These are phyloP conservation scores for Schwanniomyces etchellsii DNA, from an alignment of 1,139 yeast species.

Conservation along the genomic window DNA sequence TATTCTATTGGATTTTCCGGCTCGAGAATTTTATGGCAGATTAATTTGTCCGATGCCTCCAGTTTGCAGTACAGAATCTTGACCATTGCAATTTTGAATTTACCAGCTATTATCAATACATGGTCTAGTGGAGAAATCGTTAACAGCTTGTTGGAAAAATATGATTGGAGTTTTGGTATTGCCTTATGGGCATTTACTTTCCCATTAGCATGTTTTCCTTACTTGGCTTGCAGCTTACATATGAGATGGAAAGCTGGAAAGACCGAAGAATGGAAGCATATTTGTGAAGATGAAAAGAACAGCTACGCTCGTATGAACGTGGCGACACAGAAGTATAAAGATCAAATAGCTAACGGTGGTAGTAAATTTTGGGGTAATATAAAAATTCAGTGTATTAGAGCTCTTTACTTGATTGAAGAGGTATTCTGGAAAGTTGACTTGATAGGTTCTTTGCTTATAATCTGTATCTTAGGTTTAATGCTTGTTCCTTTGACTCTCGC, in stretches of 20 bases:
- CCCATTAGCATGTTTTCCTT: constrained; percentile 31
- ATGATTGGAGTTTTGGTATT: constrained; percentile 18
- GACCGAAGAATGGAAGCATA: constrained; percentile 27
- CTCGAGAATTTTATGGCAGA: constrained; percentile 41
- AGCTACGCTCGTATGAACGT: no score
- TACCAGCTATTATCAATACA: constrained; percentile 62
- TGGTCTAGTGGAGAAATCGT: constrained; percentile 59
- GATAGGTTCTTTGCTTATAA: constrained; percentile 25
- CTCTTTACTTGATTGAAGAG: constrained; percentile 14
- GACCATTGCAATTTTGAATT: constrained; percentile 50
- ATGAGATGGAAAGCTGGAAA: constrained; percentile 31
- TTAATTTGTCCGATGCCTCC: constrained; percentile 51
- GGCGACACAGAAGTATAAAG: no score
- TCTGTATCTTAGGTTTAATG: constrained; percentile 28
- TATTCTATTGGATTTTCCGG: constrained; percentile 65
- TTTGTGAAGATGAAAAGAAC: no score
- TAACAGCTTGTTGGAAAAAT: constrained; percentile 7
- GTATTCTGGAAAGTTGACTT: constrained; percentile 33
- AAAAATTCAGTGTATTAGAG: constrained; percentile 18
- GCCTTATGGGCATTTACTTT: constrained; percentile 39
- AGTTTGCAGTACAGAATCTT: constrained; percentile 58
- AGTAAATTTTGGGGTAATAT: constrained; percentile 17
- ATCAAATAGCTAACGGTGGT: no score
- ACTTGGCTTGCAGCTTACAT: constrained; percentile 23
- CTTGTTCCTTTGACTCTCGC: constrained; percentile 37